Evolutionary conservation across 345 rosid species (phyloP).

Genomic region (Melaleuca alternifolia): DNA sequence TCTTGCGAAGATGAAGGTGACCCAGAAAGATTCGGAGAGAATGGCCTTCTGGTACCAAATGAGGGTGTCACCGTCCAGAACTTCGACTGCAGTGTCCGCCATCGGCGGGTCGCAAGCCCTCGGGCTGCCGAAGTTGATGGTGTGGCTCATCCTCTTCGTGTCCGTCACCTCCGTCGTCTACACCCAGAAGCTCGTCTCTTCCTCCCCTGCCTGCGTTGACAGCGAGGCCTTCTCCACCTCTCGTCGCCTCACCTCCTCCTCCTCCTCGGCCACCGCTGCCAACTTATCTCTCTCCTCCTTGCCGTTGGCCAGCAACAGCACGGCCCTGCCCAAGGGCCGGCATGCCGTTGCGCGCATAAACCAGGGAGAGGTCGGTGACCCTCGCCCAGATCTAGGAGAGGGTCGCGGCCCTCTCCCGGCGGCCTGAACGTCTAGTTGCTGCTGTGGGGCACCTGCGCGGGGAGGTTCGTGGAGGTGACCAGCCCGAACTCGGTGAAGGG

Average conservation of each 20-base stretch:
- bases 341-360: no score
- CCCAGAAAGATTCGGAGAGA: no score
- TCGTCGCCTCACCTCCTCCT: background rate
- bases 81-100: conserved; percentile 26
- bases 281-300: background rate
- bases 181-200: conserved; percentile 74
- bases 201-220: conserved; percentile 42
- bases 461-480: no score
- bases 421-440: no score
- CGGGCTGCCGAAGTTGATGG: conserved; percentile 47
- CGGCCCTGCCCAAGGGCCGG: no score
- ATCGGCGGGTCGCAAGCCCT: conserved; percentile 25
- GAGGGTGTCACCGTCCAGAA: conserved; percentile 19
- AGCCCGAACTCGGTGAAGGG: no score
- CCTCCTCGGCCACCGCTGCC: background rate
- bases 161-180: conserved; percentile 64
- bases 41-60: no score
- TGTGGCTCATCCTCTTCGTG: conserved; percentile 59
- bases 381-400: no score
- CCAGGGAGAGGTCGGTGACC: no score
- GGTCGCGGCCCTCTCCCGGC: no score
- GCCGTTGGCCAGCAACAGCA: background rate
- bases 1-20: no score
- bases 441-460: no score
- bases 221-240: background rate